A percentile compares a stretch with the other conserved stretches of the same genome.
These are phyloP conservation scores for Erythrobasidium yunnanense DNA, from an alignment of 768 basidiomycete species.

Conservation along the genomic window DNA sequence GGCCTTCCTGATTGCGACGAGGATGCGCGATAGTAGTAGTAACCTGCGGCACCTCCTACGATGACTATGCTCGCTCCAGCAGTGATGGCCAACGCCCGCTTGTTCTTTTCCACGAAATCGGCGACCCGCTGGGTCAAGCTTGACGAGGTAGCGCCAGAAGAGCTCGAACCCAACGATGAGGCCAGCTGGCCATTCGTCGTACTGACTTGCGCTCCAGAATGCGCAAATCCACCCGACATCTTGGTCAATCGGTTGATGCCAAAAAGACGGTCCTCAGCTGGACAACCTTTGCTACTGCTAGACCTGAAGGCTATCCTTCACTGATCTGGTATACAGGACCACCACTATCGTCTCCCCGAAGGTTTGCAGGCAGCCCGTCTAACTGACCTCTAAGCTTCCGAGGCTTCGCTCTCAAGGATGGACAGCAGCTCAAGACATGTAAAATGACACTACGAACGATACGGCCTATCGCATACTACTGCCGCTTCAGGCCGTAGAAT, in stretches of 20 bases:
- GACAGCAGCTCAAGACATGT: too few species aligned
- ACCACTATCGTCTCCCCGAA: neutral
- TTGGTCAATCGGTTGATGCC: neutral
- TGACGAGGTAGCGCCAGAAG: slow-evolving; percentile 3
- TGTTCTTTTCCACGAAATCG: slow-evolving; percentile 59
- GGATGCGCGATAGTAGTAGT: slow-evolving; percentile 42
- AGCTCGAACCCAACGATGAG: neutral
- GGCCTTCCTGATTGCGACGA: neutral
- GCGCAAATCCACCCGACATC: neutral
- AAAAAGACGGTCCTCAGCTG: neutral
- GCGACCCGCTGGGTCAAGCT: slow-evolving; percentile 33
- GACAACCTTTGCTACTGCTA: too few species aligned
- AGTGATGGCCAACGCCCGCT: slow-evolving; percentile 60
- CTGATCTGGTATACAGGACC: neutral
- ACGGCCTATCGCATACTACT: too few species aligned
- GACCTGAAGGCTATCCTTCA: neutral
- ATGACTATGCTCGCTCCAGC: slow-evolving; percentile 60
- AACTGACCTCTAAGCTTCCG: too few species aligned
- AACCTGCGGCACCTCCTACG: slow-evolving; percentile 66
- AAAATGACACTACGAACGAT: too few species aligned
- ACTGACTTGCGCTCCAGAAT: neutral
- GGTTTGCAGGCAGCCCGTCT: neutral
- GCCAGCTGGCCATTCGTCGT: slow-evolving; percentile 5
- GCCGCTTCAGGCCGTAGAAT: too few species aligned
- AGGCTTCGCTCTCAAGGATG: too few species aligned